Evolutionary conservation across 148 eudicot species (phyloP), one percentile per base, ranked within the genome.

Genomic region (Dysphania ambrosioides): DNA sequence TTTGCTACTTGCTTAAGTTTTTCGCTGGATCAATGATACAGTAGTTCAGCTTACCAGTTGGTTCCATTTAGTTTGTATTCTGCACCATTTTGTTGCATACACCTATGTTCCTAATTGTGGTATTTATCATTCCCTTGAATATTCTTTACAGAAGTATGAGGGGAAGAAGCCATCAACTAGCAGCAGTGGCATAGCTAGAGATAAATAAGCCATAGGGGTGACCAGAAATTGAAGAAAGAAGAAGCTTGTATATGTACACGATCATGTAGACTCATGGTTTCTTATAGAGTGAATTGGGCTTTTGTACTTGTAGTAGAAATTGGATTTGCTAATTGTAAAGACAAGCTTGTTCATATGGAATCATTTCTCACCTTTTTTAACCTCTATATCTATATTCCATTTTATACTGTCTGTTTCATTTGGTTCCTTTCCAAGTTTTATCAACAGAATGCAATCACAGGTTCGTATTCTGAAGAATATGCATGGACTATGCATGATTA

Each of bases 151-250:
- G 80, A 53, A 58, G 55, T 35, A 71, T 27, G 41, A 56, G 30
- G 76, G 75, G 61, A 66, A 32, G 49, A 70, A 21, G 61, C 11
- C 67, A 64, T 58, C 76, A 58, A 38, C 73, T 26, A 74, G 64
- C 57, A 57, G 73, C 38, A 30, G 72, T 75, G 47, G 36, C 51
- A 56, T 44, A 53, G 41, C 65, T 70, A 71, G 72, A 58, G 75
- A 65, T 29, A 49, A 69, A 69, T 68, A 67, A 27, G 63, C 62
- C 74, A 69, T 61, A 44, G 41, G 61, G 29, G 68, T 55, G 41
- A 65, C 66, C 44, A 75, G 40, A 71, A n/a, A 38, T 51, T 38
- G 75, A 65, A 64, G 59, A 36, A 72, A n/a, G 51, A 67, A 40
- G 31, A 41, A 44, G 21, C 36, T 16, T 49, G 6, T 30, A 55